Conservation (phyloP, 2,329 filamentous ascomycete genomes). For the Cladorrhinum sp. region DNA sequence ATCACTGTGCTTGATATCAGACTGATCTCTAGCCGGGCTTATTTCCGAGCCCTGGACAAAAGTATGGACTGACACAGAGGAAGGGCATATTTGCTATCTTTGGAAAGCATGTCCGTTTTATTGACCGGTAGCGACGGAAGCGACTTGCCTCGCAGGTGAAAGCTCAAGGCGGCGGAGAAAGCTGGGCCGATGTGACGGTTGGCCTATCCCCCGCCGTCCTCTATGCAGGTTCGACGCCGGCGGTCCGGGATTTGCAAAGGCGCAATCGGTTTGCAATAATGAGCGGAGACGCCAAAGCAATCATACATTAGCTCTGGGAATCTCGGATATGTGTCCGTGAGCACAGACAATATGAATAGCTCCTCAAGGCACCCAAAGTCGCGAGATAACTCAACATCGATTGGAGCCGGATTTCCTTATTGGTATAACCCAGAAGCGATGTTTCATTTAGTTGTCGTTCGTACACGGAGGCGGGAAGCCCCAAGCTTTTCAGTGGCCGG, state of each 20-base stretch:
- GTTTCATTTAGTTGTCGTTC: neutral
- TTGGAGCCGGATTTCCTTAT: constrained; percentile 20
- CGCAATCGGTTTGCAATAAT: constrained; percentile 7
- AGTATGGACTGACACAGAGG: too few species aligned
- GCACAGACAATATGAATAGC: constrained; percentile 4
- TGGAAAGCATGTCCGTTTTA: constrained; percentile 10
- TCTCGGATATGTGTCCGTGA: constrained; percentile 9
- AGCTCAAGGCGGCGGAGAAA: constrained; percentile 11
- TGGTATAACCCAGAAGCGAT: constrained; percentile 6
- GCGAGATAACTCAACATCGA: neutral
- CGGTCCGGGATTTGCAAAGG: constrained; percentile 4
- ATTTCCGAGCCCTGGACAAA: neutral
- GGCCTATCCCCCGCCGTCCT: neutral
- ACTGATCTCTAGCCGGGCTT: neutral
- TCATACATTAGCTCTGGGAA: constrained; percentile 9
- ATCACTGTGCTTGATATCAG: neutral
- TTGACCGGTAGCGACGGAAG: constrained; percentile 10
- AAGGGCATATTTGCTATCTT: constrained; percentile 8
- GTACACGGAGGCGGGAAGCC: neutral
- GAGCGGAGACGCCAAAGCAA: neutral
- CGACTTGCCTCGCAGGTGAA: neutral
- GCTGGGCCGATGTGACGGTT: constrained; percentile 11
- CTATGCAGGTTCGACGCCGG: constrained; percentile 7
- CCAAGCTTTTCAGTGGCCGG: neutral
- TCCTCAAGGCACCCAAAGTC: neutral